Evolutionary conservation across 1,284 basidiomycete species (phyloP).

Genomic region (Moniliella sp.): DNA sequence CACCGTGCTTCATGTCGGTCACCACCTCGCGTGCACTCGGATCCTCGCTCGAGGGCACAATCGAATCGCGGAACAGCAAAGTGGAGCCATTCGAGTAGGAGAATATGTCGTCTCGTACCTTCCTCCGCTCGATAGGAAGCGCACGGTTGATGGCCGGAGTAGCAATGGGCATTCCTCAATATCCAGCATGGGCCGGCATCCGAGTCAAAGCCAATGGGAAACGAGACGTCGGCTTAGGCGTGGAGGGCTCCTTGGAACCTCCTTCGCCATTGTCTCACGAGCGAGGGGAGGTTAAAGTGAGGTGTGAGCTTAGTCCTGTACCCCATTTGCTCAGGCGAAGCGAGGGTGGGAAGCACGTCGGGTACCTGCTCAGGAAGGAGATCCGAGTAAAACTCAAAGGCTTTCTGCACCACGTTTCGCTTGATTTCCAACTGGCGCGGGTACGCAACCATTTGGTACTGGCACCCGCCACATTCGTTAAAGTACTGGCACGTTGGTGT

Average conservation of each 20-base stretch:
- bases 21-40: constrained; percentile 35
- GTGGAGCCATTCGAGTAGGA: constrained; percentile 75
- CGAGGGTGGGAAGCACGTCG: constrained; percentile 51
- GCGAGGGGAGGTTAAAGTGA: constrained; percentile 67
- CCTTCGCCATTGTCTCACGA: constrained; percentile 9
- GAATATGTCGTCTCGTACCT: constrained; percentile 52
- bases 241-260: constrained; percentile 32
- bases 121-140: constrained; percentile 44
- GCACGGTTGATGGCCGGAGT: constrained; percentile 58
- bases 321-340: constrained; percentile 64
- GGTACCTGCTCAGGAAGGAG: constrained; percentile 46
- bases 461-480: constrained; percentile 27
- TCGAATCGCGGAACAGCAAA: constrained; percentile 68
- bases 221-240: constrained; percentile 36
- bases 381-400: constrained; percentile 41
- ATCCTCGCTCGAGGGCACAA: constrained; percentile 33
- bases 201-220: constrained; percentile 72
- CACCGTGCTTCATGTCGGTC: constrained; percentile 60
- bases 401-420: constrained; percentile 58
- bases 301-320: constrained; percentile 95
- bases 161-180: constrained; percentile 94
- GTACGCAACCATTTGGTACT: constrained; percentile 45
- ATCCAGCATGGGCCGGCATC: constrained; percentile 58
- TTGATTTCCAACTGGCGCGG: constrained; percentile 66
- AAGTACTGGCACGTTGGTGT: constrained; percentile 29